phyloP scores from a whole-genome alignment of 495 filamentous ascomycete species.

The Cudoniella acicularis region DNA sequence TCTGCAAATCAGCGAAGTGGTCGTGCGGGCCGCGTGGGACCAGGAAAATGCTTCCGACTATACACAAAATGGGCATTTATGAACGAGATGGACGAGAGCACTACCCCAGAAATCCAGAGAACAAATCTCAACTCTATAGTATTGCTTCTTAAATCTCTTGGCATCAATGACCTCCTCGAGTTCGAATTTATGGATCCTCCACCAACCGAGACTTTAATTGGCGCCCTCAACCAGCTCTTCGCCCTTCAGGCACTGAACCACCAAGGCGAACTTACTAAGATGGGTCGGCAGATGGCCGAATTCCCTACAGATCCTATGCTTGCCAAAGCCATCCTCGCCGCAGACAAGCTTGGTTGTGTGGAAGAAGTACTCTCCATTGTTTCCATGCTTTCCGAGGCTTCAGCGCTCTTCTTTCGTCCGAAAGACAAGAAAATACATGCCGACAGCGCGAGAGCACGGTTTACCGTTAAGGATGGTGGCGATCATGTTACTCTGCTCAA shows the following conservation, averaged over 20 bases:
- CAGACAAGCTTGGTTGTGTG: slow-evolving; percentile 83
- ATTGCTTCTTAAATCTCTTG: slow-evolving; percentile 81
- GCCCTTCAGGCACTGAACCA: slow-evolving; percentile 88
- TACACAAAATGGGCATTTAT: slow-evolving; percentile 95
- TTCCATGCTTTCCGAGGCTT: slow-evolving; percentile 86
- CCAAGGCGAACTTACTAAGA: slow-evolving; percentile 83
- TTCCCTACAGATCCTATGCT: slow-evolving; percentile 95
- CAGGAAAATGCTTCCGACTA: slow-evolving; percentile 91
- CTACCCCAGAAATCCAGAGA: slow-evolving; percentile 91
- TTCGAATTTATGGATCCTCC: slow-evolving; percentile 97
- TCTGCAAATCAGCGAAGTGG: slow-evolving; percentile 91
- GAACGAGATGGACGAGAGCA: slow-evolving; percentile 90
- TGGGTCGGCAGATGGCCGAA: slow-evolving; percentile 94
- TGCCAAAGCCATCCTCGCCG: slow-evolving; percentile 86
- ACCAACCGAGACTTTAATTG: slow-evolving; percentile 84
- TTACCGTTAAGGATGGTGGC: slow-evolving; percentile 89
- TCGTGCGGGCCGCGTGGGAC: slow-evolving; percentile 86
- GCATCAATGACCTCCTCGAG: slow-evolving; percentile 88
- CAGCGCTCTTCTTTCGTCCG: slow-evolving; percentile 88
- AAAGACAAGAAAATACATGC: slow-evolving; percentile 98
- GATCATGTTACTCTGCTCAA: slow-evolving; percentile 91
- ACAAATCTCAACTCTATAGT: slow-evolving; percentile 84
- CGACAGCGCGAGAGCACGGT: slow-evolving; percentile 85
- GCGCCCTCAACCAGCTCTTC: slow-evolving; percentile 88
- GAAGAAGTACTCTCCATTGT: slow-evolving; percentile 94